A percentile compares a stretch with the other conserved stretches of the same genome.
Conservation (phyloP, 1,139 yeast species). For the Blastobotrys apis region DNA sequence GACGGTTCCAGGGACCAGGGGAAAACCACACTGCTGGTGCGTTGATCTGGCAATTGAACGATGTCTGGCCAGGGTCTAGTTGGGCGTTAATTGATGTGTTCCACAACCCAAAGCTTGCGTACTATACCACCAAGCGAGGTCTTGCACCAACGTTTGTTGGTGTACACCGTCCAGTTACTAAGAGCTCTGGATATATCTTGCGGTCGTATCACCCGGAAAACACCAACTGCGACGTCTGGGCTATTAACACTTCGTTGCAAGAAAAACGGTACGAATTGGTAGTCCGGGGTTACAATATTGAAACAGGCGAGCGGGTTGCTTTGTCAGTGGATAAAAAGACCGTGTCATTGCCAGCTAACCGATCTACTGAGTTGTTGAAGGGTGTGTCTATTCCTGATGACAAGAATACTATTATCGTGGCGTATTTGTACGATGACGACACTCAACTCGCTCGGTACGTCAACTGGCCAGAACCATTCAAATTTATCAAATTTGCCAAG, state of each 20-base stretch:
- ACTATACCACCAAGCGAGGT: conserved; percentile 43
- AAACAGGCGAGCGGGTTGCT: conserved; percentile 29
- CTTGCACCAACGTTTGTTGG: conserved; percentile 36
- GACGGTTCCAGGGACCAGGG: conserved; percentile 40
- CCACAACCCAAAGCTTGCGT: conserved; percentile 41
- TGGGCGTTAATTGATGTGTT: conserved; percentile 45
- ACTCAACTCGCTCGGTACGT: conserved; percentile 15
- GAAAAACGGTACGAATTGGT: conserved; percentile 27
- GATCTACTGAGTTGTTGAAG: conserved; percentile 32
- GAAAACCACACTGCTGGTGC: conserved; percentile 39
- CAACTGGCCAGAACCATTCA: conserved; percentile 26
- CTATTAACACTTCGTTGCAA: conserved; percentile 32
- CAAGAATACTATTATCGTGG: conserved; percentile 16
- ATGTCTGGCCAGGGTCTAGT: conserved; percentile 47
- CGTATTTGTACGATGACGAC: conserved; percentile 12
- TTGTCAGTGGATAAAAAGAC: conserved; percentile 7
- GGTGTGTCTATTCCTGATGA: conserved; percentile 13
- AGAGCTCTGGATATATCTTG: conserved; percentile 15
- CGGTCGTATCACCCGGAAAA: conserved; percentile 17
- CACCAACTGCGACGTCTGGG: conserved; percentile 40
- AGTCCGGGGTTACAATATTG: conserved; percentile 34
- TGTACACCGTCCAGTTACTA: conserved; percentile 31
- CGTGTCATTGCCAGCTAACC: conserved; percentile 32
- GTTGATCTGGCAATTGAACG: conserved; percentile 48
- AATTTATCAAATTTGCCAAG: conserved; percentile 17